These are phyloP conservation scores for Thozetella sp. DNA, from an alignment of 495 filamentous ascomycete genomes.

Conservation along the genomic window DNA sequence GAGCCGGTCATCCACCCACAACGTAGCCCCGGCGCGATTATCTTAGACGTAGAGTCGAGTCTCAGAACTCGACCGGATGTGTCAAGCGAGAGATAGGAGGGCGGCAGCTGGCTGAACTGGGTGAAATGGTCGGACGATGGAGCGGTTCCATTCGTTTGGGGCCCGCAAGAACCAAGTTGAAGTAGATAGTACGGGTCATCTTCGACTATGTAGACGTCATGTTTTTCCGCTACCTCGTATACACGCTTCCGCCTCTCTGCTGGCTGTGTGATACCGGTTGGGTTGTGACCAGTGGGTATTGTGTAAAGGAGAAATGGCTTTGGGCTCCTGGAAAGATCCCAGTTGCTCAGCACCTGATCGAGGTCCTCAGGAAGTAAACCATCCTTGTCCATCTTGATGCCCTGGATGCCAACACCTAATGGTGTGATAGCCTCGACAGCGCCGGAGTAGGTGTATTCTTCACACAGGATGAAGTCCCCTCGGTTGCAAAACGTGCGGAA, in stretches of 20 bases:
- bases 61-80: conserved; percentile 34
- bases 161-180: neutral
- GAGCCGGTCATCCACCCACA: conserved; percentile 69
- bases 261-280: neutral
- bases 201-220: neutral
- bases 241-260: neutral
- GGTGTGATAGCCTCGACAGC: neutral
- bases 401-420: neutral
- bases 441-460: neutral
- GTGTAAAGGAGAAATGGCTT: neutral
- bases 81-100: neutral
- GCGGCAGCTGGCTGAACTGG: conserved; percentile 17
- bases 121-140: neutral
- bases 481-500: neutral
- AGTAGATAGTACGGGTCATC: neutral
- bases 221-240: neutral
- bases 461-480: neutral
- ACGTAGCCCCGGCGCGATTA: conserved; percentile 64
- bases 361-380: neutral
- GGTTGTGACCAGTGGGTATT: neutral
- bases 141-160: neutral
- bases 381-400: neutral
- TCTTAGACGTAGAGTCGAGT: conserved; percentile 68
- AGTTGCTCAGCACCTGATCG: neutral
- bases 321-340: neutral